These are phyloP conservation scores for Penicillium arizonense DNA, from an alignment of 495 filamentous ascomycete species.

Conservation along the genomic window DNA sequence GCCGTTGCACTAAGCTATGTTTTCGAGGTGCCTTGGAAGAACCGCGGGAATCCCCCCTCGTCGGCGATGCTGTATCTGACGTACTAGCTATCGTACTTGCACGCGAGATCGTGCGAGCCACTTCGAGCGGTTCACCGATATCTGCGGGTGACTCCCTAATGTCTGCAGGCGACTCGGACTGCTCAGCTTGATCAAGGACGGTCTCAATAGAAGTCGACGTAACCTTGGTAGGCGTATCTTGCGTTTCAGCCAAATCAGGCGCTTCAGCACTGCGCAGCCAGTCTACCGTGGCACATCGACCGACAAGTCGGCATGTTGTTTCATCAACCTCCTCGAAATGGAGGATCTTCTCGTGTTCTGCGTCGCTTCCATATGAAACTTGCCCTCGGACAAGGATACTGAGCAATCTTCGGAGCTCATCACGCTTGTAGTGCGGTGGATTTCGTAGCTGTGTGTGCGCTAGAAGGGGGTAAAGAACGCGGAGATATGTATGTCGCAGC, in stretches of 20 bases:
- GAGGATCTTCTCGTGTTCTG: constrained; percentile 48
- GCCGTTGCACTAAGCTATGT: constrained; percentile 26
- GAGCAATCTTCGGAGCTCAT: constrained; percentile 77
- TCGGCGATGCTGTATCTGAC: constrained; percentile 28
- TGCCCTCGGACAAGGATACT: constrained; percentile 56
- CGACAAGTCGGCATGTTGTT: constrained; percentile 81
- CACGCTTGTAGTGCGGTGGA: constrained; percentile 85
- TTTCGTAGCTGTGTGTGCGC: constrained; percentile 85
- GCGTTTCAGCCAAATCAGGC: constrained; percentile 2
- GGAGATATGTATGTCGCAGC: constrained; percentile 94
- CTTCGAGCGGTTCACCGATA: constrained; percentile 26
- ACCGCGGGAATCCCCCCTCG: constrained; percentile 24
- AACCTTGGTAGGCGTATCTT: constrained; percentile 8
- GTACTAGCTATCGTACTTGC: constrained; percentile 41
- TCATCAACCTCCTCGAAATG: constrained; percentile 92
- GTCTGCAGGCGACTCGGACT: constrained; percentile 23
- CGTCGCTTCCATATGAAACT: constrained; percentile 30
- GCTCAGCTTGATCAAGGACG: constrained; percentile 18
- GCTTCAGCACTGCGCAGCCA: constrained; percentile 63
- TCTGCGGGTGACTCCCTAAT: constrained; percentile 25
- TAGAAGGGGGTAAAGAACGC: constrained; percentile 86
- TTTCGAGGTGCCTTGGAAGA: constrained; percentile 27
- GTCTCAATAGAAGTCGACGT: constrained; percentile 22
- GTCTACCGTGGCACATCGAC: constrained; percentile 75
- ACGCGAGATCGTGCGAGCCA: constrained; percentile 36